A percentile compares a stretch with the other conserved stretches of the same genome.
phyloP scores from a whole-genome alignment of 148 eudicot species.

The Chenopodium suecicum region DNA sequence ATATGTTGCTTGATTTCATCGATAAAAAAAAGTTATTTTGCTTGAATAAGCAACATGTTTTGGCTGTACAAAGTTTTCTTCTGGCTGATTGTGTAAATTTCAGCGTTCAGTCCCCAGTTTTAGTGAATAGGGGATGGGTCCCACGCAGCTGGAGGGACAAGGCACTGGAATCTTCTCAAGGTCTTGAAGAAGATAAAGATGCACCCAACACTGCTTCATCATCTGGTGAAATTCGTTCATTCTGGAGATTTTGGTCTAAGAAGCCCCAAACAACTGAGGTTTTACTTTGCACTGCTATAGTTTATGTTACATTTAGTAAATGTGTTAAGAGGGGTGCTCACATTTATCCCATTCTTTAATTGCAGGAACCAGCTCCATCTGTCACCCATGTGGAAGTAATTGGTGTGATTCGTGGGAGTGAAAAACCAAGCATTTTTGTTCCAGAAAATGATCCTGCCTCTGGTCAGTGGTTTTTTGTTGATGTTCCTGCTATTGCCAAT shows the following conservation, averaged over 20 bases:
- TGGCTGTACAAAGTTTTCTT: conserved; percentile 10
- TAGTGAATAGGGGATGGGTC: conserved; percentile 98
- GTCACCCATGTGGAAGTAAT: conserved; percentile 55
- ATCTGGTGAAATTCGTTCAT: conserved; percentile 38
- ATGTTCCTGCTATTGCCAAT: conserved; percentile 76
- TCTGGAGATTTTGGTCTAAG: conserved; percentile 81
- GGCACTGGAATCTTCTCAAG: conserved; percentile 36
- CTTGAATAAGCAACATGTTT: not conserved
- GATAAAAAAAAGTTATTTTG: not conserved
- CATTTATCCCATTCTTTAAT: not conserved
- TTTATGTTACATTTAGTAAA: conserved; percentile 13
- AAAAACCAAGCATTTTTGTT: conserved; percentile 93
- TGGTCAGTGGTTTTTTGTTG: conserved; percentile 91
- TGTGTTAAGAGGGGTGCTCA: not conserved
- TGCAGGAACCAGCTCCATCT: conserved; percentile 55
- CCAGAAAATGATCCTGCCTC: conserved; percentile 82
- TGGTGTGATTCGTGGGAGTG: conserved; percentile 92
- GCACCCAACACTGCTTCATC: conserved; percentile 27
- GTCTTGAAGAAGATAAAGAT: conserved; percentile 31
- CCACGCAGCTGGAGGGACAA: conserved; percentile 95
- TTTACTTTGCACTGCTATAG: conserved; percentile 1
- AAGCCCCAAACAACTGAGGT: conserved; percentile 52
- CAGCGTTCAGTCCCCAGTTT: conserved; percentile 81
- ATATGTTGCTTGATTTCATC: not conserved
- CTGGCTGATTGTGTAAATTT: conserved; percentile 31